A percentile compares a stretch with the other conserved stretches of the same genome.
Conservation (phyloP, 331 rosid species). For the Prunus yedoensis region DNA sequence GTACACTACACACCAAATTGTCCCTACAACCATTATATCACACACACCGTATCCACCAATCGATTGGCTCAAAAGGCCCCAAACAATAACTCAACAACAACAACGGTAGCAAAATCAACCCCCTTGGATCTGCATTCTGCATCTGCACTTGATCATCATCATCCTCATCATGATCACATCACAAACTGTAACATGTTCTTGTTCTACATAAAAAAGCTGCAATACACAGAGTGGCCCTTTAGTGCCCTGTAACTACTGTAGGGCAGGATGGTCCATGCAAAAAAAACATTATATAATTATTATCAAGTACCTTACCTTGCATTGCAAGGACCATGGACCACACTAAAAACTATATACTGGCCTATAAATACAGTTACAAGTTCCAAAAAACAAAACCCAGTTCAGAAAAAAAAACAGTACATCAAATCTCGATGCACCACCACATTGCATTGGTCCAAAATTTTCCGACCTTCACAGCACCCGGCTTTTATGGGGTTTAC, state of each 20-base stretch:
- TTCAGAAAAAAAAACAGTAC: background rate
- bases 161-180: background rate
- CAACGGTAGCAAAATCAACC: no score
- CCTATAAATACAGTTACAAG: background rate
- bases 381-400: background rate
- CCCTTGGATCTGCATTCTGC: slow-evolving; percentile 5
- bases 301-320: background rate
- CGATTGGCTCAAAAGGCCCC: background rate
- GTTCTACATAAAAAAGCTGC: background rate
- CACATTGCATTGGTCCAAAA: no score
- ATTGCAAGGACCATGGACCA: slow-evolving; percentile 12
- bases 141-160: no score
- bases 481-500: background rate
- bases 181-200: background rate
- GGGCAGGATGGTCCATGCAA: background rate
- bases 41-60: slow-evolving; percentile 1
- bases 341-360: background rate
- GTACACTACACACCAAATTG: background rate
- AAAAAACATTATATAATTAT: background rate
- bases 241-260: background rate
- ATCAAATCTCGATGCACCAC: background rate
- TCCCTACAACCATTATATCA: slow-evolving; percentile 20
- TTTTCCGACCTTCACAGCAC: background rate
- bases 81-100: background rate
- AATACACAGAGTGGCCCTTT: background rate